Percentiles rank a stretch among this genome's conserved stretches.
These are phyloP conservation scores for Cyclospora cayetanensis DNA, from an alignment of 169 alveolate genomes.

Conservation along the genomic window DNA sequence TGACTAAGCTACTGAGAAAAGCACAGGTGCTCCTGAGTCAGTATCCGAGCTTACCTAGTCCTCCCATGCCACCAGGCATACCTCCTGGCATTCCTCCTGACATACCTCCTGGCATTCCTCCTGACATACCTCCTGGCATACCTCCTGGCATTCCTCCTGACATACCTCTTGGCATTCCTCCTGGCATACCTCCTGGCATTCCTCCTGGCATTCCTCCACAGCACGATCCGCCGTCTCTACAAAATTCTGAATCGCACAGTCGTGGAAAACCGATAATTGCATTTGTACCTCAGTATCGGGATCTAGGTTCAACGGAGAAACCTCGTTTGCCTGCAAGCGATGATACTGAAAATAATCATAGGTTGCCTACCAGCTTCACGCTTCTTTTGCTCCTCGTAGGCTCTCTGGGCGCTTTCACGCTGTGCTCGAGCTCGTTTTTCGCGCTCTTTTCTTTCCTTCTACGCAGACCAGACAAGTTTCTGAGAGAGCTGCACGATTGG, in stretches of 20 bases:
- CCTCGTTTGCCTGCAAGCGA: neutral
- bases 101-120: slow-evolving; percentile 71
- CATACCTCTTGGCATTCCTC: slow-evolving; percentile 76
- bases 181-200: slow-evolving; percentile 78
- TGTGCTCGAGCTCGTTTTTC: slow-evolving; percentile 75
- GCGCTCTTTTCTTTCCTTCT: slow-evolving; percentile 76
- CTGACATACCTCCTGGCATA: slow-evolving; percentile 82
- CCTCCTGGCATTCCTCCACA: slow-evolving; percentile 81
- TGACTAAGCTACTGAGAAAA: no score
- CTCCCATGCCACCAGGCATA: slow-evolving; percentile 69
- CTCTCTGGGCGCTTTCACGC: slow-evolving; percentile 76
- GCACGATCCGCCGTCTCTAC: slow-evolving; percentile 72
- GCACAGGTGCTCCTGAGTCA: no score
- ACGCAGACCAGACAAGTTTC: neutral
- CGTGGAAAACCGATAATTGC: neutral
- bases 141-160: slow-evolving; percentile 75
- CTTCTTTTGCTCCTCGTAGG: slow-evolving; percentile 76
- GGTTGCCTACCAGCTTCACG: slow-evolving; percentile 71
- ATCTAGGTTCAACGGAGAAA: neutral
- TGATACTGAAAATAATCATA: slow-evolving; percentile 66
- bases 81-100: slow-evolving; percentile 82
- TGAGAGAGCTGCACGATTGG: neutral
- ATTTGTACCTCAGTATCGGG: neutral
- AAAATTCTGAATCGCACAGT: neutral
- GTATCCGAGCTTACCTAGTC: slow-evolving; percentile 25